Evolutionary conservation across 2,329 filamentous ascomycete genomes (phyloP), one percentile per base, ranked within the genome.

Genomic region (Diaporthe ampelina): DNA sequence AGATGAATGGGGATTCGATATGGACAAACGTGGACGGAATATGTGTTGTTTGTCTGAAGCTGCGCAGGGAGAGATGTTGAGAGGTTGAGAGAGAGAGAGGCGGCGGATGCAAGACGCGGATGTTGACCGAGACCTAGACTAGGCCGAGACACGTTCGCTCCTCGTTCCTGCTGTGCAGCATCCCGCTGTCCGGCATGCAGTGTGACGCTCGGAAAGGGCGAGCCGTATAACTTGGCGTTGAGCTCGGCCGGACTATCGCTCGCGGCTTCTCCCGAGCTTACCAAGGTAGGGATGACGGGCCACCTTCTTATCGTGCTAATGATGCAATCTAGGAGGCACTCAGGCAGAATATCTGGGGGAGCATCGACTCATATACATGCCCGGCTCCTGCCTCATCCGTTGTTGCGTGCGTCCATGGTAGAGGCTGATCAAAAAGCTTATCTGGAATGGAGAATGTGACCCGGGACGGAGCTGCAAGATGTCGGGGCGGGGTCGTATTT

Each of bases 141-240:
- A 54, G 63, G 63, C 63, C 63, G 29, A 54, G 63, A 68, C 63
- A 54, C 63, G 63, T 68, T 68, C 63, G 63, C 63, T 67, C 63
- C 63, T 68, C 63, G 63, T 35, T 11, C 32, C 32, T 68, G 48
- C 63, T 21, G 19, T 68, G 63, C 63, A 68, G 48, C 63, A 68
- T 68, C 54, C 63, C 63, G 63, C 63, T 54, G 48, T 54, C 45
- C 48, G 63, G 48, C 63, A 40, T 68, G 63, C 48, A 54, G 63
- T 52, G 48, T 54, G 63, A 54, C 63, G 45, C 63, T 32, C 63
- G 63, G 63, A 68, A 68, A 54, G 63, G 48, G 48, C 48, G 48
- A 68, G 63, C 63, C 29, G 45, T 9, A 24, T 48, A 50, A 65
- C 43, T 50, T 35, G 59, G 61, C 61, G 21, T 40, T 21, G 29